Base-by-base conservation (phyloP, 495 filamentous ascomycete species). In the Penicillium fimorum region DNA sequence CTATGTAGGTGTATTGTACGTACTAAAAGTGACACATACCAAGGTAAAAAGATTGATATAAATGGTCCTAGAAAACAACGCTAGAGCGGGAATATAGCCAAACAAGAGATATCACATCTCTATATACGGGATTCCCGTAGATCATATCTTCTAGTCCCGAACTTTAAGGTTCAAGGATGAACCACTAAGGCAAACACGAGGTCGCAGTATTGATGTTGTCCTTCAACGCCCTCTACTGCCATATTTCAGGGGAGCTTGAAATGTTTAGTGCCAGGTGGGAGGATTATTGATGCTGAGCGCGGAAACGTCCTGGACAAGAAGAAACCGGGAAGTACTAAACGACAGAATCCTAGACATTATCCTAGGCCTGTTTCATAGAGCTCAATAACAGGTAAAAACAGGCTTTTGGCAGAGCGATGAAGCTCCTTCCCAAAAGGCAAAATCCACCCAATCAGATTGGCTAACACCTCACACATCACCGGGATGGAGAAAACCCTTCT, bases 101-200 rank as follows among this genome's bases (percentile, higher is more conserved):
- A 56, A 56, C 18, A 38, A 35, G 18, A 15, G 32, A 6, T 49
- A 56, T 49, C 53, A 43, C 13, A 56, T 45, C 7, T 24, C 11
- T n/a, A 18, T 18, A 3, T 56, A 24, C 25, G 45, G 35, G n/a
- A 41, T 55, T 5, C 35, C 44, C 9, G 38, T 10, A 33, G 25
- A 56, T 25, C 44, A 48, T 7, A 56, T 56, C 10, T 56, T 56
- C 35, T 35, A 27, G 17, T 56, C 53, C 8, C 35, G 35, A 17
- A 49, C 20, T 29, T n/a, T 38, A 9, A n/a, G 17, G 24, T 56
- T 49, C 17, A 38, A 35, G 8, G 33, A 46, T 3, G 38, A 49
- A 20, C n/a, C 48, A 13, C 24, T 49, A 2, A 48, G 32, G 15
- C 4, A 47, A 32, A 49, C 53, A 7, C 32, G 45, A 13, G 44